Evolutionary conservation across 192 early-diverging fungal genomes (phyloP).

Genomic region (Linnemannia zychae): DNA sequence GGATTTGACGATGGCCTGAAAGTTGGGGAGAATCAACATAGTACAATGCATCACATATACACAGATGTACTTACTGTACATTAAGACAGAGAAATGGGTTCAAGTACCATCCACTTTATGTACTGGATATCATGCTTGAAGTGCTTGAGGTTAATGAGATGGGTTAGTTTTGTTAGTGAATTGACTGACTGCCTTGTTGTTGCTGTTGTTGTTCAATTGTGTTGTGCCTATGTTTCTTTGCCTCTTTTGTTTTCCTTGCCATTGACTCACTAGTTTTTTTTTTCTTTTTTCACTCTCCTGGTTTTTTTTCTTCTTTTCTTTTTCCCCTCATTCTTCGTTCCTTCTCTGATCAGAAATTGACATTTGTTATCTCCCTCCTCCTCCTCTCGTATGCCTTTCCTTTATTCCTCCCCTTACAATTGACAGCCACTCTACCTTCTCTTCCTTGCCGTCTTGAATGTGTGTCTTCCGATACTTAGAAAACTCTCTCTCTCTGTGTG

Average conservation of each 20-base stretch:
- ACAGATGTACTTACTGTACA: no score
- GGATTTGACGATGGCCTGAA: constrained; percentile 10
- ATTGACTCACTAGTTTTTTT: no score
- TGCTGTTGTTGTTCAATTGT: no score
- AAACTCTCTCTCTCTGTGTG: not conserved
- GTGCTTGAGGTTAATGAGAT: no score
- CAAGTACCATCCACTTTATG: no score
- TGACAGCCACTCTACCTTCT: not conserved
- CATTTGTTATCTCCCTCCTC: no score
- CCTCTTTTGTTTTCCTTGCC: not conserved
- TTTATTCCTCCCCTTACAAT: not conserved
- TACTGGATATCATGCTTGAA: no score
- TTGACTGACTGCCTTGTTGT: no score
- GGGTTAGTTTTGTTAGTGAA: no score
- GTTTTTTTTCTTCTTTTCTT: not conserved
- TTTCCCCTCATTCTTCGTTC: no score
- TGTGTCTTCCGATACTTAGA: not conserved
- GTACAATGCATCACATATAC: not conserved
- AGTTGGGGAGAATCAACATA: constrained; percentile 6
- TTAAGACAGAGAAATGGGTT: not conserved
- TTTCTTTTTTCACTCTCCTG: not conserved
- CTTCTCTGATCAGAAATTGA: no score
- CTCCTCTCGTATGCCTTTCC: not conserved
- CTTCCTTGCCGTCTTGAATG: not conserved
- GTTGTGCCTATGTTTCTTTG: no score